Evolutionary conservation across 1,284 basidiomycete species (phyloP), one percentile per base, ranked within the genome.

Genomic region (Sutorius eximius): DNA sequence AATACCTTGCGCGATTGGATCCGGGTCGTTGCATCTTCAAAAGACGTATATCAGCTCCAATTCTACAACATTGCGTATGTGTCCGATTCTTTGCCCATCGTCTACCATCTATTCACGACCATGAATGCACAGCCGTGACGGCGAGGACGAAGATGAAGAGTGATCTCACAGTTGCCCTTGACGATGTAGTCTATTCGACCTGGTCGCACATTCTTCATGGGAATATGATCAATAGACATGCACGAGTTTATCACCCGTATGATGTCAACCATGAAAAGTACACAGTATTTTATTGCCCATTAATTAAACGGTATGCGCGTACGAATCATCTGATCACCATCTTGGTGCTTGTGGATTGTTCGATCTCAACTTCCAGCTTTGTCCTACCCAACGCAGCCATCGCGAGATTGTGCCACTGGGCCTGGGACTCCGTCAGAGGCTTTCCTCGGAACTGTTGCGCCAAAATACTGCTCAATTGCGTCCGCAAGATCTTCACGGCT

Each of bases 51-150:
- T 76, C 86, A 93, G 70, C 86, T 96, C 61, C 83, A 87, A 64
- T 95, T 95, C 87, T 95, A 93, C 83, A 95, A 95, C 77, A 93
- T 95, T 64, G 89, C 89, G 89, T 91, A 82, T 65, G 89, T 79
- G 13, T 32, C 46, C 13, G n/a, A 20, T 37, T 43, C 9, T 18
- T 52, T 18, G 10, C 5, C 1, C 41, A 12, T 32, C 11, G 18
- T 30, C 51, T 30, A 30, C 29, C 24, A 36, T 43, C n/a, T 53
- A 45, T 24, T 69, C 29, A 62, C 22, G 20, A 2, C 34, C 41
- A 20, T 44, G 34, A 24, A 49, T 20, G 5, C 13, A n/a, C 34
- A 74, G 71, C 47, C 75, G 72, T 42, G 74, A 73, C 63, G 81
- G 73, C 48, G 80, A 77, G 18, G 81, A 82, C 6, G 81, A 82